phyloP scores from a whole-genome alignment of 768 basidiomycete genomes.

The Podaxis sp. region DNA sequence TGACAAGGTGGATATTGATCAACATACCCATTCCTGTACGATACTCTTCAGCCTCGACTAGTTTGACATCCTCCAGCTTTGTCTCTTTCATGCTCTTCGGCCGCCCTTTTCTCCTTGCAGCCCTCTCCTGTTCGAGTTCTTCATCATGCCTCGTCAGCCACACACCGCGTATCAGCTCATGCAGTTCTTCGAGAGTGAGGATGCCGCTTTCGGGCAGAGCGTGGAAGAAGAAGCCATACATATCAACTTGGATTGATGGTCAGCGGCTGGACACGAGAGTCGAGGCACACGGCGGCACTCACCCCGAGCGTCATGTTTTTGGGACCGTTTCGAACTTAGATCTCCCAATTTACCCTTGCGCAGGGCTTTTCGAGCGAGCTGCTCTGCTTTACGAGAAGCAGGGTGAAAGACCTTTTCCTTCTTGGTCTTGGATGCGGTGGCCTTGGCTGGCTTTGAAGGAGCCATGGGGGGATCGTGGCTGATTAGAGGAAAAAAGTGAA shows the following conservation, averaged over 20 bases:
- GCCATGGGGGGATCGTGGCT: conserved; percentile 29
- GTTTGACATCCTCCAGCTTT: conserved; percentile 69
- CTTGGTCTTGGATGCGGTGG: conserved; percentile 34
- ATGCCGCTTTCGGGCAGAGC: conserved; percentile 61
- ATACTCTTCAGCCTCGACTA: conserved; percentile 70
- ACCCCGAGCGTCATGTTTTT: conserved; percentile 61
- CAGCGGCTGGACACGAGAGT: conserved; percentile 13
- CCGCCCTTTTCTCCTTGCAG: conserved; percentile 67
- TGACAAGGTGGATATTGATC: conserved; percentile 6
- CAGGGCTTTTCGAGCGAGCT: conserved; percentile 64
- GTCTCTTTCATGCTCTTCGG: conserved; percentile 70
- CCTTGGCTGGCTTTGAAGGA: conserved; percentile 38
- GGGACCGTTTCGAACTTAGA: conserved; percentile 51
- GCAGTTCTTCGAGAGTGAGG: conserved; percentile 65
- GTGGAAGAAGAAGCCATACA: conserved; percentile 76
- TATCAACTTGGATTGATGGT: conserved; percentile 52
- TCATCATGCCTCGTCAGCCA: conserved; percentile 76
- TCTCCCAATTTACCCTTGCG: conserved; percentile 69
- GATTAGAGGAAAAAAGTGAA: conserved; percentile 12
- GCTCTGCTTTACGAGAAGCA: conserved; percentile 79
- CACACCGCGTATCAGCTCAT: conserved; percentile 58
- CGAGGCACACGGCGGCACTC: conserved; percentile 18
- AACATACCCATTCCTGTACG: conserved; percentile 77
- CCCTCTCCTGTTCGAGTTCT: conserved; percentile 61
- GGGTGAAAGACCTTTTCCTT: conserved; percentile 85